A percentile compares a stretch with the other conserved stretches of the same genome.
Evolutionary conservation across 1,284 basidiomycete species (phyloP).

Genomic region (Trametes versicolor): DNA sequence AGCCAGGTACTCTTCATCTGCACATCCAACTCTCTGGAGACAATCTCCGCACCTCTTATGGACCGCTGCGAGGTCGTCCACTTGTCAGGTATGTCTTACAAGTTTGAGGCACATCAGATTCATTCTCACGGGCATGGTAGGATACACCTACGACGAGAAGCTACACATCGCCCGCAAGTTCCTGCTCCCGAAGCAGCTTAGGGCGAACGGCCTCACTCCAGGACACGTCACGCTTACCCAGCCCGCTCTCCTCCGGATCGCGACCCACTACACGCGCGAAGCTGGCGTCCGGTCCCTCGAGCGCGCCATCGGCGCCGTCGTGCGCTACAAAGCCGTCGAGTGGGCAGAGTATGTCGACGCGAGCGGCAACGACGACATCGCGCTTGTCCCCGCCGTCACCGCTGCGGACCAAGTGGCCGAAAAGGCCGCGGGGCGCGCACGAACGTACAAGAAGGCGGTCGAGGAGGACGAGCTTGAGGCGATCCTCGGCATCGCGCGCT

Average conservation of each 20-base stretch:
- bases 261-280: constrained; percentile 85
- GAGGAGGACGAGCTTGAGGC: constrained; percentile 80
- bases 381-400: constrained; percentile 13
- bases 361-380: constrained; percentile 38
- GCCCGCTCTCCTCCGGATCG: constrained; percentile 74
- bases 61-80: constrained; percentile 81
- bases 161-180: constrained; percentile 87
- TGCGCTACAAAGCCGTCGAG: constrained; percentile 89
- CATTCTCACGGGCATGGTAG: constrained; percentile 42
- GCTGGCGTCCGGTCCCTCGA: constrained; percentile 94
- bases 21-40: constrained; percentile 88
- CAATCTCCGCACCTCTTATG: constrained; percentile 85
- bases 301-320: constrained; percentile 86
- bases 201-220: constrained; percentile 70
- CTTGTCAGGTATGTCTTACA: constrained; percentile 62
- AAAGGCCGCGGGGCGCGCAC: constrained; percentile 21
- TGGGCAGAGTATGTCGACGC: constrained; percentile 79
- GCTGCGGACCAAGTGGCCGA: constrained; percentile 7
- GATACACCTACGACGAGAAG: constrained; percentile 93
- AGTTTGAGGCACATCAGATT: not conserved
- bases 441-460: constrained; percentile 70
- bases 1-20: constrained; percentile 91
- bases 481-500: constrained; percentile 86
- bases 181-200: constrained; percentile 86
- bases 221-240: constrained; percentile 57